phyloP scores from a whole-genome alignment of 176 grass and related monocot species.

The Areca catechu region DNA sequence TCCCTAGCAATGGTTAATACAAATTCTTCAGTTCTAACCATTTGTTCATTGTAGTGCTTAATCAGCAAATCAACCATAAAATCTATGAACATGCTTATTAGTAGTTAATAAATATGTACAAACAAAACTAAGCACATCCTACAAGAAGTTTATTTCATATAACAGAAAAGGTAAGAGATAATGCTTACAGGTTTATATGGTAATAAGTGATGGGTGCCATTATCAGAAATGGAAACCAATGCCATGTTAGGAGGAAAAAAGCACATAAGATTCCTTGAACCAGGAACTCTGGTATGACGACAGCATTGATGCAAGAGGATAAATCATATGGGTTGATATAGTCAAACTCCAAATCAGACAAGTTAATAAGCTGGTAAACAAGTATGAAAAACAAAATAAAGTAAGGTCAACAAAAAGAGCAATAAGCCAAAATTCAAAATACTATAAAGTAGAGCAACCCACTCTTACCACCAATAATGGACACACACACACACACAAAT shows the following conservation, averaged over 20 bases:
- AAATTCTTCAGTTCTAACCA: too few relatives aligned
- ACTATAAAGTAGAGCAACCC: background rate
- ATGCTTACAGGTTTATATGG: conserved; percentile 77
- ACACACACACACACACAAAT: too few relatives aligned
- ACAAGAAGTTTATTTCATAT: conserved; percentile 10
- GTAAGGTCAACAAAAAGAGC: conserved; percentile 9
- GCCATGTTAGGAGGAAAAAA: conserved; percentile 61
- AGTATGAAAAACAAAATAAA: conserved; percentile 23
- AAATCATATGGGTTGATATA: conserved; percentile 97
- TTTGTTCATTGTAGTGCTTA: too few relatives aligned
- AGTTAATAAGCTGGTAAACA: conserved; percentile 62
- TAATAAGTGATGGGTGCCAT: conserved; percentile 80
- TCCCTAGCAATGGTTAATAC: too few relatives aligned
- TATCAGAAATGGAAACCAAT: conserved; percentile 84
- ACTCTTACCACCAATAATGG: too few relatives aligned
- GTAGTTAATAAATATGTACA: too few relatives aligned
- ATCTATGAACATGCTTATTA: background rate
- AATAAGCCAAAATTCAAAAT: background rate
- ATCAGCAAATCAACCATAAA: too few relatives aligned
- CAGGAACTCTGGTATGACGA: conserved; percentile 57
- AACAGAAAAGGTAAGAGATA: background rate
- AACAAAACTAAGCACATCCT: background rate
- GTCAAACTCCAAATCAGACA: conserved; percentile 93
- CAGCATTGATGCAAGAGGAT: conserved; percentile 70
- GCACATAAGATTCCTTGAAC: conserved; percentile 58